Percentiles rank a stretch among this genome's conserved stretches.
phyloP scores from a whole-genome alignment of 2,329 filamentous ascomycete genomes.

The Trichoderma harzianum region DNA sequence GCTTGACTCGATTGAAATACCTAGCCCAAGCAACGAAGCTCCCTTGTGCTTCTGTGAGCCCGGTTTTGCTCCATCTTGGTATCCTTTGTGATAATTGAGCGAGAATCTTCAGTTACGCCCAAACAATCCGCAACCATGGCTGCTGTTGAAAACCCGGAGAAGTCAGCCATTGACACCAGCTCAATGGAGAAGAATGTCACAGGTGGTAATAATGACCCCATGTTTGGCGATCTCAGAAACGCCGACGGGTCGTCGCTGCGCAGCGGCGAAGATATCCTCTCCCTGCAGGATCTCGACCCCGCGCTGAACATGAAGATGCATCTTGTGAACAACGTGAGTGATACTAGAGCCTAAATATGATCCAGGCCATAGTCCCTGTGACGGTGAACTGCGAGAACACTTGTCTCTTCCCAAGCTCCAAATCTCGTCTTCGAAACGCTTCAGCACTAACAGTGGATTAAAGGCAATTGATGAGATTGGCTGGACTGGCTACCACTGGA shows the following conservation, averaged over 20 bases:
- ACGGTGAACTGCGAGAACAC: constrained; percentile 1
- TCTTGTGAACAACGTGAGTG: constrained; percentile 61
- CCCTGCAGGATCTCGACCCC: constrained; percentile 56
- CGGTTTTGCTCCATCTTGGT: neutral
- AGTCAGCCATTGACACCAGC: constrained; percentile 12
- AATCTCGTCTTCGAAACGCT: neutral
- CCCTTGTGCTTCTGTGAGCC: constrained; percentile 7
- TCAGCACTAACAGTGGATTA: neutral
- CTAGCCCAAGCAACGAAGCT: neutral
- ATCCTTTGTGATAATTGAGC: neutral
- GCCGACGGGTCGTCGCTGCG: constrained; percentile 24
- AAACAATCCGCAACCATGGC: constrained; percentile 6
- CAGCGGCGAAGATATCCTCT: constrained; percentile 49
- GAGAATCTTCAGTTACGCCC: neutral
- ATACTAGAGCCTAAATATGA: neutral
- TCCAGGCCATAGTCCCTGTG: neutral
- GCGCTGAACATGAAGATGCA: constrained; percentile 65
- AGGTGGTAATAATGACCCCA: neutral
- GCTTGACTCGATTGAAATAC: neutral
- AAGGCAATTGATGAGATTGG: constrained; percentile 57
- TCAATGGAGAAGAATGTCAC: constrained; percentile 20
- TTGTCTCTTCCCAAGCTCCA: neutral
- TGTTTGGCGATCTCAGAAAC: constrained; percentile 17
- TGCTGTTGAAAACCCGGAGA: neutral
- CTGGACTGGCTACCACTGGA: constrained; percentile 57